Base-by-base conservation (phyloP, 2,329 filamentous ascomycete species). In the Nannizziopsis arthrosporioides region DNA sequence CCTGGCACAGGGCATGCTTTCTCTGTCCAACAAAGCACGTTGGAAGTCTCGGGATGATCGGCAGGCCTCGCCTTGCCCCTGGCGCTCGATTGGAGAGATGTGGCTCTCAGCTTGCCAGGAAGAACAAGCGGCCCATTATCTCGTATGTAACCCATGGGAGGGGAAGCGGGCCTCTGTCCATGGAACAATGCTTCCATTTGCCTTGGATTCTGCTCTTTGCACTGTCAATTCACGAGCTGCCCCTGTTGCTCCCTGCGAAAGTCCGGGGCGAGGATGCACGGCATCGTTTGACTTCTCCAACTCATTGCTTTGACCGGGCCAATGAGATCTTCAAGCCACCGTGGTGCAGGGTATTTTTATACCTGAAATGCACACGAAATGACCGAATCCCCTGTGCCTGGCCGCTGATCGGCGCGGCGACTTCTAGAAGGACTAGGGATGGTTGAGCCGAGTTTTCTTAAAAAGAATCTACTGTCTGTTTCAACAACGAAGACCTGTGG, bases 141-240 rank as follows among this genome's bases (percentile, higher is more conserved):
- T 30, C 31, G 17, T 38, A 47, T 42, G 45, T 47, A 47, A 47
- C 45, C 37, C 31, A 42, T 42, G 39, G 35, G 45, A 47, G 45
- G 45, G 45, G 45, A 42, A 42, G n/a, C 44, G 30, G 19, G 15
- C 17, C 19, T 34, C n/a, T 18, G 22, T 39, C 2, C 14, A 11
- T 3, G 7, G 31, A 5, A 17, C 8, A 12, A 30, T 37, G 43
- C 7, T 45, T 30, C 35, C n/a, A 39, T 45, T 27, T 32, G 11
- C 19, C 31, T 39, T 14, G 35, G 17, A 31, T 4, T 30, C n/a
- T 11, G 43, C 17, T 31, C 18, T 15, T 39, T 36, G 11, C 34
- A 3, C 27, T n/a, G 38, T 39, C 38, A 4, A 14, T 5, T 17
- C 17, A 27, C 3, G 7, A 12, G 12, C 22, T n/a, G n/a, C n/a